Evolutionary conservation across 1,139 yeast species (phyloP), one percentile per base, ranked within the genome.

Genomic region (Ogataea hybrid): DNA sequence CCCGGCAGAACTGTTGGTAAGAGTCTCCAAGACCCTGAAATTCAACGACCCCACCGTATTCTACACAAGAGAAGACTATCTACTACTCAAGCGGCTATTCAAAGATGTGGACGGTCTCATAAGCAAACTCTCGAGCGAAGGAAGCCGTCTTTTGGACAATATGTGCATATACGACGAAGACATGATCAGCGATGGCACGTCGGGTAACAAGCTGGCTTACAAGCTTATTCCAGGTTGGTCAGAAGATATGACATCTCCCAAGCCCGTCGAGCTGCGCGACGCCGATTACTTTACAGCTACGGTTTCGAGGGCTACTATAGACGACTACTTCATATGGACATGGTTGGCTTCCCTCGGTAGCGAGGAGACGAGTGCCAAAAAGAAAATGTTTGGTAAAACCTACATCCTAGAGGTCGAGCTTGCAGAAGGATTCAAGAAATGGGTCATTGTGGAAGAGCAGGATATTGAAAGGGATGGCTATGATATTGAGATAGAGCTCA

Each of bases 311-410:
- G 83, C 85, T 1, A 74, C 87, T 2, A 77, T 88, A 25, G 95
- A 86, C 62, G 96, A 88, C 58, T 88, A 84, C 58, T 87, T 83
- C 56, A 85, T 87, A 22, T 88, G 96, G 96, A 78, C 95, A 0
- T 88, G 96, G 96, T 68, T 87, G 53, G 80, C 89, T 3, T 76
- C 89, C 2, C 62, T 87, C 21, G 87, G 87, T 0, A 75, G 81
- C 32, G 96, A 88, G 56, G 87, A 86, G 58, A 79, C 89, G 0
- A 69, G 73, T 29, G 65, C 68, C 23, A 77, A 81, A 52, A 84
- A 84, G 60, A 74, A 75, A 25, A 63, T 81, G 2, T 88, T 88
- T 68, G 96, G 96, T 6, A 73, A 94, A 47, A 80, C 95, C 0
- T 70, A 87, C 42, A 86, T 88, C 5, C 53, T 62, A 37, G 80